A percentile compares a stretch with the other conserved stretches of the same genome.
These are phyloP conservation scores for Aspergillus latus DNA, from an alignment of 2,329 filamentous ascomycete genomes.

Conservation along the genomic window DNA sequence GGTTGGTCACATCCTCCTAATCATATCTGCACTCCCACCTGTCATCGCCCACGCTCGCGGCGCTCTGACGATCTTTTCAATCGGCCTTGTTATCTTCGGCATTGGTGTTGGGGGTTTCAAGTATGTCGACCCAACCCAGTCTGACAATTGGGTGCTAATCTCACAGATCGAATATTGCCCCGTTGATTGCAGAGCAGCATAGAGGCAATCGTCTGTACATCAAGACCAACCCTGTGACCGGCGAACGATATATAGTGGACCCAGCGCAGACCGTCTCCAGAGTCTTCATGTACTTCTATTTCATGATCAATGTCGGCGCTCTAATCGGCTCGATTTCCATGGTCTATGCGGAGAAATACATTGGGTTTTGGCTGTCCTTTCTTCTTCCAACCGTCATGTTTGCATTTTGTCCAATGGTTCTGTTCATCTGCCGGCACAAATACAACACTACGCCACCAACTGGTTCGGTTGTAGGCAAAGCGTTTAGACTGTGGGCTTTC, in stretches of 20 bases:
- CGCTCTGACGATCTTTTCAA: slow-evolving; percentile 63
- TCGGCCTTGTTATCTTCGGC: slow-evolving; percentile 67
- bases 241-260: slow-evolving; percentile 69
- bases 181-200: slow-evolving; percentile 70
- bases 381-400: slow-evolving; percentile 67
- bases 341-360: slow-evolving; percentile 73
- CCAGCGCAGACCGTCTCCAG: slow-evolving; percentile 68
- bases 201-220: slow-evolving; percentile 59
- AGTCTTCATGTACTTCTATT: slow-evolving; percentile 70
- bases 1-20: slow-evolving; percentile 66
- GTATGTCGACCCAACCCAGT: slow-evolving; percentile 20
- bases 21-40: slow-evolving; percentile 63
- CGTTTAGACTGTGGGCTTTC: slow-evolving; percentile 60
- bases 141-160: background rate
- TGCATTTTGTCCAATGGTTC: slow-evolving; percentile 60
- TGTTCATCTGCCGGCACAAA: slow-evolving; percentile 60
- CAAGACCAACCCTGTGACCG: slow-evolving; percentile 52
- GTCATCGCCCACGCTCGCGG: slow-evolving; percentile 60
- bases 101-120: slow-evolving; percentile 79
- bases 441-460: slow-evolving; percentile 67
- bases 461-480: slow-evolving; percentile 70
- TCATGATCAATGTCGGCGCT: slow-evolving; percentile 68
- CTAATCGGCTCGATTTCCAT: slow-evolving; percentile 62
- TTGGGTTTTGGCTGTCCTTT: slow-evolving; percentile 64
- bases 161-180: slow-evolving; percentile 64